These are phyloP conservation scores for Fusarium robinianum DNA, from an alignment of 2,329 filamentous ascomycete genomes.

Conservation along the genomic window DNA sequence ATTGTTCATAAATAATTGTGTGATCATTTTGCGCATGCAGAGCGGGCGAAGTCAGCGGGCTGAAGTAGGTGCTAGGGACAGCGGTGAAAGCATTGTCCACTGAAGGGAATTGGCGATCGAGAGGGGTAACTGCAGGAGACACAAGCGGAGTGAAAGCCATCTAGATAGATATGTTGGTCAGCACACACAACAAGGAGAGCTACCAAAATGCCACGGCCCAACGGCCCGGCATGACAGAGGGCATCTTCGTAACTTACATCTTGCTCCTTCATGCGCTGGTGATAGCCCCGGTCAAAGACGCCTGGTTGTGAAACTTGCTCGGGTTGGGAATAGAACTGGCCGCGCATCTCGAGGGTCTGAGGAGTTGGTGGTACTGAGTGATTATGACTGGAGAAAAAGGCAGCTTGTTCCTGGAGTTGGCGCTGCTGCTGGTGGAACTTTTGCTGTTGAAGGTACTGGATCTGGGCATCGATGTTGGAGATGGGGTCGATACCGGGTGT, in stretches of 20 bases:
- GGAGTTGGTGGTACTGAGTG: conserved; percentile 77
- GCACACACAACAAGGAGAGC: conserved; percentile 2
- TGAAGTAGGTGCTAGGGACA: conserved; percentile 78
- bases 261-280: conserved; percentile 69
- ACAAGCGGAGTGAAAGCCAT: conserved; percentile 81
- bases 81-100: conserved; percentile 61
- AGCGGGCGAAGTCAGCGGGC: conserved; percentile 79
- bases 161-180: conserved; percentile 46
- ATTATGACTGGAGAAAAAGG: conserved; percentile 59
- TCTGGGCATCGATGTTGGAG: conserved; percentile 66
- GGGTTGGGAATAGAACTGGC: conserved; percentile 63
- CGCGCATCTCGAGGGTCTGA: conserved; percentile 74
- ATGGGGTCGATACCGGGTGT: conserved; percentile 56
- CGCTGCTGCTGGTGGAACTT: conserved; percentile 64
- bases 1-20: conserved; percentile 28
- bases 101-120: conserved; percentile 72
- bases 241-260: conserved; percentile 54
- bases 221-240: no score
- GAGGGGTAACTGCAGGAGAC: conserved; percentile 81
- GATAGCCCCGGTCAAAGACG: conserved; percentile 66
- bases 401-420: conserved; percentile 59
- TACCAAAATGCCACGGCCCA: no score
- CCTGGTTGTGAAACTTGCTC: conserved; percentile 59
- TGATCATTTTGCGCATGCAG: conserved; percentile 60
- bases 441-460: conserved; percentile 67